Evolutionary conservation across 1,284 basidiomycete genomes (phyloP), one percentile per base, ranked within the genome.

Genomic region (Ceraceosorus guamensis): DNA sequence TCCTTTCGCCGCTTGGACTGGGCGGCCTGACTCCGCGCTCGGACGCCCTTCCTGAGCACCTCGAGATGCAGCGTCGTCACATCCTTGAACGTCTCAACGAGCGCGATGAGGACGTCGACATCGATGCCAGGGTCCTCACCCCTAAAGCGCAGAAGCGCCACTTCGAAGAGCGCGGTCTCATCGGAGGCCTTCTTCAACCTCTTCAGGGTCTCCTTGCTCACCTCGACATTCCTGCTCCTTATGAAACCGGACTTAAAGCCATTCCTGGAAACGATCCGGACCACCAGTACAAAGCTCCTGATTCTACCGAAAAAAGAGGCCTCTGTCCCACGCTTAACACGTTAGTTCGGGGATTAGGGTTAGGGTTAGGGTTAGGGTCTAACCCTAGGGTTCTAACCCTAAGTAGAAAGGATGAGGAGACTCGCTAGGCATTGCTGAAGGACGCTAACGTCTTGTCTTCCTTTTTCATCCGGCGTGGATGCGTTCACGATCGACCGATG

Each of bases 311-410:
- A 32, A n/a, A 52, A 16, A 49, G 58, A 24, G 58, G 58, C 24
- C 37, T 45, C n/a, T 60, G 58, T 49, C 58, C 58, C n/a, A 57
- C 56, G 33, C 44, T 60, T 16, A 60, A 58, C 55, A 60, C 58
- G 13, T 41, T 60, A n/a, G 58, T n/a, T n/a, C n/a, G n/a, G n/a
- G n/a, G n/a, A n/a, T n/a, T n/a, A n/a, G n/a, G n/a, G n/a, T n/a
- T n/a, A n/a, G n/a, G n/a, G n/a, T n/a, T n/a, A n/a, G n/a, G n/a
- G n/a, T n/a, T n/a, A n/a, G n/a, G n/a, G n/a, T n/a, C n/a, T n/a
- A n/a, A n/a, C n/a, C n/a, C n/a, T n/a, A n/a, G n/a, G n/a, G n/a
- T n/a, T n/a, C n/a, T n/a, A n/a, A n/a, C n/a, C n/a, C n/a, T n/a
- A n/a, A n/a, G n/a, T n/a, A n/a, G n/a, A n/a, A n/a, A n/a, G n/a